Evolutionary conservation across 2,329 filamentous ascomycete species (phyloP), one percentile per base, ranked within the genome.

Genomic region (Seiridium cupressi): DNA sequence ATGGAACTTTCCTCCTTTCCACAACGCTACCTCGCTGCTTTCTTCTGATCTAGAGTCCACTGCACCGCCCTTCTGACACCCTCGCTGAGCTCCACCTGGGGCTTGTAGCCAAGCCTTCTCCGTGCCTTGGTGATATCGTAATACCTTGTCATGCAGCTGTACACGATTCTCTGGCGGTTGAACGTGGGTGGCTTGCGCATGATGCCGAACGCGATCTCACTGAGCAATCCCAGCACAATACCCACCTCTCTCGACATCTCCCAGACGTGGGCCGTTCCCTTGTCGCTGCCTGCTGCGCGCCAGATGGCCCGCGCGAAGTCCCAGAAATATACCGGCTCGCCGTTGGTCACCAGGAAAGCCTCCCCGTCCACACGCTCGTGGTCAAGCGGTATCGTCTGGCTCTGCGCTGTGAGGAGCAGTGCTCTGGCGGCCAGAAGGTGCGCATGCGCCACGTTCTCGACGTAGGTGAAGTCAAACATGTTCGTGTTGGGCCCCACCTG

Each of bases 291-390:
- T 9, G 84, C 84, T 47, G 81, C 82, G 64, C 77, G 78, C 92
- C 92, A 98, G 51, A 97, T 83, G 44, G 88, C 86, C 46, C 91
- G 84, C 61, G 90, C 86, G 72, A 96, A 90, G 75, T 96, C 92
- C 87, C 95, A 96, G 76, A 97, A 96, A 73, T 94, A 94, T 26
- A 96, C 82, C 4, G 94, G 94, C 66, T 87, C 81, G 75, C 93
- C 91, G 74, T 98, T 98, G 60, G 92, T 95, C 70, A 98, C 86
- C 77, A 97, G 88, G 79, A 98, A 94, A 55, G 88, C 88, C 74
- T 97, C 89, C 61, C 94, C 95, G 72, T 93, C 91, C 55, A 93
- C 87, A 61, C 83, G 83, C 77, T 92, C 89, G 75, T 87, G 78
- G 75, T 90, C 86, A 44, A 91, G 82, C n/a, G 87, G 87, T 0